Evolutionary conservation across 768 basidiomycete genomes (phyloP).

Genomic region (Boletales sp.): DNA sequence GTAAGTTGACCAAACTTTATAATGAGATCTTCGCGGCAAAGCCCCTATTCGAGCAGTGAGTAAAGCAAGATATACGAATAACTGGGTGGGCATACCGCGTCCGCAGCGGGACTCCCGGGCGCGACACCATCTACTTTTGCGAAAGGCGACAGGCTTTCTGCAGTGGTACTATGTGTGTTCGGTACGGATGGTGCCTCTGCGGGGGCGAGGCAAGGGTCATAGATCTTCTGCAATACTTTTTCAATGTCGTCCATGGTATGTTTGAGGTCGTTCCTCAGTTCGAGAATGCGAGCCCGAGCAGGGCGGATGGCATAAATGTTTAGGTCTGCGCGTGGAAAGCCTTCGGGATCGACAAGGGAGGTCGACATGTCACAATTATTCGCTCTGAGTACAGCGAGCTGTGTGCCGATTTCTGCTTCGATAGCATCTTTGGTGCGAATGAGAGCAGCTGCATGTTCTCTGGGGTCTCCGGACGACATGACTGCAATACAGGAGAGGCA

Average conservation of each 20-base stretch:
- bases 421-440: conserved; percentile 69
- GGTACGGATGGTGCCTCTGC: conserved; percentile 25
- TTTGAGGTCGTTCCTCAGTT: conserved; percentile 75
- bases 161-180: conserved; percentile 5
- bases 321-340: conserved; percentile 86
- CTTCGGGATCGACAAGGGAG: conserved; percentile 80
- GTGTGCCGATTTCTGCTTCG: conserved; percentile 64
- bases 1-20: conserved; percentile 69
- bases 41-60: conserved; percentile 43
- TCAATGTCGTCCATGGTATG: conserved; percentile 64
- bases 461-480: conserved; percentile 40
- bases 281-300: conserved; percentile 74
- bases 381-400: conserved; percentile 57
- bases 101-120: conserved; percentile 75
- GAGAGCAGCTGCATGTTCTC: conserved; percentile 58
- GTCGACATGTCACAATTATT: conserved; percentile 66
- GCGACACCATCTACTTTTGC: conserved; percentile 82
- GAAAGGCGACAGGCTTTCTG: conserved; percentile 46
- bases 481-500: conserved; percentile 35
- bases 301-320: conserved; percentile 76
- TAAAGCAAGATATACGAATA: not conserved
- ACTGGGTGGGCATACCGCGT: conserved; percentile 58
- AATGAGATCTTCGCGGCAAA: conserved; percentile 67
- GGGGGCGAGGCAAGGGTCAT: conserved; percentile 39
- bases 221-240: conserved; percentile 65